phyloP scores from a whole-genome alignment of 192 early-diverging fungal genomes.

The Entomortierella parvispora region DNA sequence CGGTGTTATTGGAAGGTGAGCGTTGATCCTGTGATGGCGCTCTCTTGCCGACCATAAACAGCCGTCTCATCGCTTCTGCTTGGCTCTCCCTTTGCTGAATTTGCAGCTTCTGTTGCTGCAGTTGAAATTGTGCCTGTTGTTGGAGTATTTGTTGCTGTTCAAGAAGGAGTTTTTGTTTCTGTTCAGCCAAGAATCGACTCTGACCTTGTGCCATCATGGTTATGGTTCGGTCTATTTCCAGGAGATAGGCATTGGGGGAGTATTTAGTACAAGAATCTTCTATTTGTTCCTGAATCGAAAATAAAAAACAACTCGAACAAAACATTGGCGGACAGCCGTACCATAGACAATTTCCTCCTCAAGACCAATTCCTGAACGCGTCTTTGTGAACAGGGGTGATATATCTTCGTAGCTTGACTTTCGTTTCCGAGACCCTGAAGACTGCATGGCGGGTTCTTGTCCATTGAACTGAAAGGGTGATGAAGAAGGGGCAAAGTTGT shows the following conservation, averaged over 20 bases:
- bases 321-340: background rate
- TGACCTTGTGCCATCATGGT: conserved; percentile 48
- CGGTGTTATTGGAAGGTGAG: background rate
- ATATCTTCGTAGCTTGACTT: conserved; percentile 35
- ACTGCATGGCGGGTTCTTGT: too few species aligned
- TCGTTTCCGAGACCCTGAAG: conserved; percentile 19
- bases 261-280: background rate
- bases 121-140: conserved; percentile 4
- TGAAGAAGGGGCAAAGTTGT: too few species aligned
- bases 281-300: background rate
- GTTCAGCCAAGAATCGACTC: conserved; percentile 20
- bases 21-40: background rate
- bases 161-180: background rate
- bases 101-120: conserved; percentile 1
- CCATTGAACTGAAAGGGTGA: too few species aligned
- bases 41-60: conserved; percentile 30
- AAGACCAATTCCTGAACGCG: conserved; percentile 39
- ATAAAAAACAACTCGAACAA: too few species aligned
- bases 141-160: conserved; percentile 10
- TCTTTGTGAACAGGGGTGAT: conserved; percentile 43
- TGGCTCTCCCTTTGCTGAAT: conserved; percentile 12
- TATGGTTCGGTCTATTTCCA: conserved; percentile 33
- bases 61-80: conserved; percentile 28
- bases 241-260: background rate
- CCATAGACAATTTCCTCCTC: conserved; percentile 50